Percentiles rank a stretch among this genome's conserved stretches.
phyloP scores from a whole-genome alignment of 2,329 filamentous ascomycete genomes.

The Penicillium sclerotiorum region DNA sequence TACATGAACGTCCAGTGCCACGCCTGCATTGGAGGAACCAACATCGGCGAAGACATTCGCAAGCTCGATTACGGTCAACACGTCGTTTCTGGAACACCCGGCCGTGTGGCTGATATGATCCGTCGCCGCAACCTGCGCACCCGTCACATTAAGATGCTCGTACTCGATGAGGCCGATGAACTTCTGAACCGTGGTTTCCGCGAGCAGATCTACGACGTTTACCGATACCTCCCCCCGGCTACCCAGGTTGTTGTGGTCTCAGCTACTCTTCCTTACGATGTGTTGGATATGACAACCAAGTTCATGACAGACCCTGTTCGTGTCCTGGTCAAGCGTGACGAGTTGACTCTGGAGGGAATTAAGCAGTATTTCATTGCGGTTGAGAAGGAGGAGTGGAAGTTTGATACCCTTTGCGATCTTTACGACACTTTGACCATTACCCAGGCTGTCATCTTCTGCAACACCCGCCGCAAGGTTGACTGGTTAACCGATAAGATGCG shows the following conservation, averaged over 20 bases:
- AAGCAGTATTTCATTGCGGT: conserved; percentile 99
- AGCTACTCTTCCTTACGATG: conserved; percentile 98
- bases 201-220: conserved; percentile 99
- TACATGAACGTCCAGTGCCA: conserved; percentile 99
- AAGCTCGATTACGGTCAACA: conserved; percentile 93
- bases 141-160: conserved; percentile 99
- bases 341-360: conserved; percentile 99
- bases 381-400: conserved; percentile 99
- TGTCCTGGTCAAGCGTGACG: conserved; percentile 99
- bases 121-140: conserved; percentile 96
- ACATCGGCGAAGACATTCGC: conserved; percentile 98
- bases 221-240: conserved; percentile 95
- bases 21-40: conserved; percentile 98
- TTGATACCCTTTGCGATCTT: conserved; percentile 96
- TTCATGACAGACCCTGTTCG: conserved; percentile 99
- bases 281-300: conserved; percentile 98
- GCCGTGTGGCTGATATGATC: conserved; percentile 99
- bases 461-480: conserved; percentile 99
- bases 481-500: conserved; percentile 99
- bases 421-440: conserved; percentile 99
- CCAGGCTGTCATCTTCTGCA: conserved; percentile 99
- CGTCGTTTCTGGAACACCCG: conserved; percentile 95
- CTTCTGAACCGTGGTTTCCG: conserved; percentile 98
- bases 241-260: conserved; percentile 98
- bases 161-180: conserved; percentile 98